These are phyloP conservation scores for Pythium aphanidermatum DNA, from an alignment of 352 stramenopile genomes.

Conservation along the genomic window DNA sequence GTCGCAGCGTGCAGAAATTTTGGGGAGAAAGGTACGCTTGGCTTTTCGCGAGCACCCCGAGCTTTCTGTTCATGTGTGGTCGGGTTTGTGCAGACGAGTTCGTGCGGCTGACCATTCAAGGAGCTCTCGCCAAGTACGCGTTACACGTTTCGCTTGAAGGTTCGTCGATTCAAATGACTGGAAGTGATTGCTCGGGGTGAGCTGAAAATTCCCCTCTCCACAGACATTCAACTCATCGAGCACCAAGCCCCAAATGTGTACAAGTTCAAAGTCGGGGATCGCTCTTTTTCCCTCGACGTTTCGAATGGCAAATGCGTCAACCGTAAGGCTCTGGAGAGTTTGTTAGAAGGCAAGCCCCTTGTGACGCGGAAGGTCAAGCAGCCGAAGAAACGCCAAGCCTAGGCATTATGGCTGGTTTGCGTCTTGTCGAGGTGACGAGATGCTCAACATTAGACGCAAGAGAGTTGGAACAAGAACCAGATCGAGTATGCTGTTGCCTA, in stretches of 20 bases:
- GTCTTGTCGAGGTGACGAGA: too few species aligned
- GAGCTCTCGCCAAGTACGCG: conserved; percentile 36
- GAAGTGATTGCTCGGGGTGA: too few species aligned
- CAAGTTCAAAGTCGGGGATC: conserved; percentile 47
- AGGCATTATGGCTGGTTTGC: too few species aligned
- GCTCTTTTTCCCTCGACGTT: conserved; percentile 49
- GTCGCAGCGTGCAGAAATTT: conserved; percentile 55
- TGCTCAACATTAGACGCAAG: too few species aligned
- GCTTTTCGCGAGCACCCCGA: background rate
- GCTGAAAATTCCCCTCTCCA: too few species aligned
- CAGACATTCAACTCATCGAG: conserved; percentile 52
- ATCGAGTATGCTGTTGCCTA: too few species aligned
- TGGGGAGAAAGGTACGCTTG: conserved; percentile 36
- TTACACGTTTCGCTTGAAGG: conserved; percentile 14
- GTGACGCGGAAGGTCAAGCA: conserved; percentile 58
- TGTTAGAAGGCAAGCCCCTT: conserved; percentile 66
- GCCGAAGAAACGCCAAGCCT: conserved; percentile 54
- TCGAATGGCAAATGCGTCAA: conserved; percentile 48
- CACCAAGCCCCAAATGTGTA: conserved; percentile 52
- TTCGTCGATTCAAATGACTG: too few species aligned
- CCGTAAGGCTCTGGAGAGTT: conserved; percentile 53
- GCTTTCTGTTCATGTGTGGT: background rate
- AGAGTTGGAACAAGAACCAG: too few species aligned
- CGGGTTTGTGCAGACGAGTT: conserved; percentile 26
- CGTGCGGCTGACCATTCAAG: conserved; percentile 37